Evolutionary conservation across 2,329 filamentous ascomycete genomes (phyloP), one percentile per base, ranked within the genome.

Genomic region (Talaromyces albobiverticillius): DNA sequence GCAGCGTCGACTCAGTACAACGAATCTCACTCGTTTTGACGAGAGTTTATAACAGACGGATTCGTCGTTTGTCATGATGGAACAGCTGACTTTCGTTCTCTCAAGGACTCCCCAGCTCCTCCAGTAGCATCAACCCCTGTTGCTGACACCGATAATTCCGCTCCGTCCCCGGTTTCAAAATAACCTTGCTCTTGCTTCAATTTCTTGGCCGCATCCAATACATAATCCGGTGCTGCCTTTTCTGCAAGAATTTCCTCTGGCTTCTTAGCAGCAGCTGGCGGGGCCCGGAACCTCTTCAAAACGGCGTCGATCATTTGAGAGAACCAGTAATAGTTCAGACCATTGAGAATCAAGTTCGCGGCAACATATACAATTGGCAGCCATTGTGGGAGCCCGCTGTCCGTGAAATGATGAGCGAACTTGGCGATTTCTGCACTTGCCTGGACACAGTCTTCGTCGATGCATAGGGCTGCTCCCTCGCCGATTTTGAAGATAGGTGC

Each of bases 241-340:
- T 9, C 7, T 66, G 63, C 49, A 3, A 59, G 22, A 14, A 54
- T 38, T 31, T 62, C 61, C 13, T 61, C 60, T 36, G 60, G 60
- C 41, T 66, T 60, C 56, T 71, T 66, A 29, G 55, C 50, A 38
- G 61, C 56, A 9, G 61, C 55, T 4, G 64, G 59, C 11, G 69
- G 67, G 16, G 61, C 60, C 16, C 80, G 77, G 66, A 87, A 87
- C 45, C 84, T 75, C 66, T 83, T 85, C 59, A 82, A 71, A 22
- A 87, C 81, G 9, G 84, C 82, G 62, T 82, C 79, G 46, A 87
- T 81, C 84, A 87, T 87, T 73, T 85, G 85, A 56, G 76, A 76
- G 65, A 86, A 86, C 84, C 84, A 87, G 70, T 79, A 85, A 66
- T 82, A 81, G 63, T 87, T 87, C 53, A 87, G 67, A 22, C 76